Percentiles rank a stretch among this genome's conserved stretches.
phyloP scores from a whole-genome alignment of 2,329 filamentous ascomycete genomes.

The Trichoderma breve region DNA sequence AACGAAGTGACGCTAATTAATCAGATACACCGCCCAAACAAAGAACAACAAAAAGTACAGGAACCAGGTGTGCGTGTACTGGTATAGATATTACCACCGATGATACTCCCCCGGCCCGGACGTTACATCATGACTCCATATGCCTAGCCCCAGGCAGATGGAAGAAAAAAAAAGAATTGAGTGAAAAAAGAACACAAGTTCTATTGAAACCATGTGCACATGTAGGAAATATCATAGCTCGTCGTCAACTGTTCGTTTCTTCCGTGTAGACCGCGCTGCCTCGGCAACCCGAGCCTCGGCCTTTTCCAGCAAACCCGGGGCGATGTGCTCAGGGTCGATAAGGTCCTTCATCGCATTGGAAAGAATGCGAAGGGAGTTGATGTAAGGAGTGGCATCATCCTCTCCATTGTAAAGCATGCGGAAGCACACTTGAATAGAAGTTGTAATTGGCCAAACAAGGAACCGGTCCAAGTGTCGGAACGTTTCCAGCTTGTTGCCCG shows the following conservation, averaged over 20 bases:
- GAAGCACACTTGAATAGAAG: conserved; percentile 14
- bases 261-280: not conserved
- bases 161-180: not conserved
- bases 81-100: not conserved
- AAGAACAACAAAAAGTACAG: not conserved
- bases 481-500: not conserved
- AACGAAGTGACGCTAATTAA: not conserved
- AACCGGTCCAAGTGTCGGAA: conserved; percentile 12
- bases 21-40: not conserved
- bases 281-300: not conserved
- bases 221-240: not conserved
- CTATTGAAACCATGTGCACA: not conserved
- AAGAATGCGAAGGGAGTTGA: conserved; percentile 1
- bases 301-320: not conserved
- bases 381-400: not conserved
- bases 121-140: not conserved
- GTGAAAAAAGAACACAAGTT: not conserved
- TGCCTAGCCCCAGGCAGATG: not conserved
- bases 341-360: not conserved
- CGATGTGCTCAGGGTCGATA: not conserved
- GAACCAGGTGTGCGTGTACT: not conserved
- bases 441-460: conserved; percentile 17
- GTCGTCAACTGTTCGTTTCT: not conserved
- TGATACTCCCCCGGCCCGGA: not conserved
- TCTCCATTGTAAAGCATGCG: conserved; percentile 7